Percentiles rank a stretch among this genome's conserved stretches.
Evolutionary conservation across 2,329 filamentous ascomycete genomes (phyloP).

Genomic region (Setomelanomma holmii): DNA sequence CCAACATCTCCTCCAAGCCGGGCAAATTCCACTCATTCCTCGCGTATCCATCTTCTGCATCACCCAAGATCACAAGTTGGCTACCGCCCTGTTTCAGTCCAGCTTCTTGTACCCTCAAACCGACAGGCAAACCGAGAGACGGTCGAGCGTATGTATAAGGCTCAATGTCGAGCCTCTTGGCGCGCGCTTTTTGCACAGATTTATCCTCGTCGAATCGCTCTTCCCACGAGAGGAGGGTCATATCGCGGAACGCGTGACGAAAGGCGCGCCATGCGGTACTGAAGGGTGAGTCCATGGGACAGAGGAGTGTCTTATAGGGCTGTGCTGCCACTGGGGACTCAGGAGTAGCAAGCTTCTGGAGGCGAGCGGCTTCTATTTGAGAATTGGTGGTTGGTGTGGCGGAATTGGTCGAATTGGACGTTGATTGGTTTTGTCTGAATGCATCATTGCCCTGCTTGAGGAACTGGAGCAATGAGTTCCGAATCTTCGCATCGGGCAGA

Average conservation of each 20-base stretch:
- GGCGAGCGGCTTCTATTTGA: slow-evolving; percentile 11
- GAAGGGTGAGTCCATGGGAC: slow-evolving; percentile 40
- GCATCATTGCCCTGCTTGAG: background rate
- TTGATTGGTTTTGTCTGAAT: background rate
- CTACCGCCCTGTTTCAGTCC: slow-evolving; percentile 7
- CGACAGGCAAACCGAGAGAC: slow-evolving; percentile 15
- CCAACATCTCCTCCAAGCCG: slow-evolving; percentile 9
- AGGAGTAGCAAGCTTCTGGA: slow-evolving; percentile 18
- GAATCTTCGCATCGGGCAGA: background rate
- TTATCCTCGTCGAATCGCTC: slow-evolving; percentile 43
- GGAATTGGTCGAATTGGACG: background rate
- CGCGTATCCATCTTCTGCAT: slow-evolving; percentile 12
- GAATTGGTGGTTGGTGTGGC: background rate
- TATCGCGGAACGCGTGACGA: slow-evolving; percentile 49
- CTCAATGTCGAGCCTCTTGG: slow-evolving; percentile 20
- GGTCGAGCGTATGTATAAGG: slow-evolving; percentile 40
- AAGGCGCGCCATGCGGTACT: slow-evolving; percentile 46
- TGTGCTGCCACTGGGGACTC: background rate
- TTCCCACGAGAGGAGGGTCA: slow-evolving; percentile 52
- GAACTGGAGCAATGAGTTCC: slow-evolving; percentile 3
- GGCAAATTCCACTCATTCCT: slow-evolving; percentile 17
- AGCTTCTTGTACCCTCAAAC: slow-evolving; percentile 12
- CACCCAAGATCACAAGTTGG: background rate
- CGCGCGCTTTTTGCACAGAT: slow-evolving; percentile 26
- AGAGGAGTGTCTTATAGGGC: slow-evolving; percentile 34